Conservation (phyloP, 192 early-diverging fungal species). For the Rhizoclosmatium sp. region DNA sequence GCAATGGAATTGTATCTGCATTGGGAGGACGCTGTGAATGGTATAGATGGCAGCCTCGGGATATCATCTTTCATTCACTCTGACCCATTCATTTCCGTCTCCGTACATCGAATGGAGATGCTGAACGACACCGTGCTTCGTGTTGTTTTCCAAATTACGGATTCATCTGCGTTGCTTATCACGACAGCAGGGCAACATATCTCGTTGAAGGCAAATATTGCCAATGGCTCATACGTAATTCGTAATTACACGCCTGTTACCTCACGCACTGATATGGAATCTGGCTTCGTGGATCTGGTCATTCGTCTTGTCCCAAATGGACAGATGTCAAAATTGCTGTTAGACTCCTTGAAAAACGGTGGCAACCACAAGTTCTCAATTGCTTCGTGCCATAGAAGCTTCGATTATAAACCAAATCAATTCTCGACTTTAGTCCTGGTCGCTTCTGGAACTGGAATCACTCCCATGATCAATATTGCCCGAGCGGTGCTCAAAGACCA, state of each 20-base stretch:
- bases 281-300: conserved; percentile 1
- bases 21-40: neutral
- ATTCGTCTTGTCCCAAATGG: conserved; percentile 6
- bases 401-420: neutral
- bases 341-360: neutral
- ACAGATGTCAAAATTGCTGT: neutral
- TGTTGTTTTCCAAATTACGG: neutral
- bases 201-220: neutral
- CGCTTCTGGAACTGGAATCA: conserved; percentile 17
- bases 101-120: neutral
- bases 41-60: neutral
- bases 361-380: neutral
- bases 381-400: neutral
- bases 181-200: conserved; percentile 3
- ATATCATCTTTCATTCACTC: neutral
- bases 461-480: conserved; percentile 5
- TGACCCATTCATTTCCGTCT: neutral
- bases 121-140: neutral
- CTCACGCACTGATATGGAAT: neutral
- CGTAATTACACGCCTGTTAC: conserved; percentile 12
- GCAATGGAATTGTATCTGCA: neutral
- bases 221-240: too few species aligned
- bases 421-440: neutral
- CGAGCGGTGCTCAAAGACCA: neutral
- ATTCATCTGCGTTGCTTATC: neutral